Percentiles rank a stretch among this genome's conserved stretches.
phyloP scores from a whole-genome alignment of 2,329 filamentous ascomycete genomes.

The Chrysoporthe deuterocubensis region DNA sequence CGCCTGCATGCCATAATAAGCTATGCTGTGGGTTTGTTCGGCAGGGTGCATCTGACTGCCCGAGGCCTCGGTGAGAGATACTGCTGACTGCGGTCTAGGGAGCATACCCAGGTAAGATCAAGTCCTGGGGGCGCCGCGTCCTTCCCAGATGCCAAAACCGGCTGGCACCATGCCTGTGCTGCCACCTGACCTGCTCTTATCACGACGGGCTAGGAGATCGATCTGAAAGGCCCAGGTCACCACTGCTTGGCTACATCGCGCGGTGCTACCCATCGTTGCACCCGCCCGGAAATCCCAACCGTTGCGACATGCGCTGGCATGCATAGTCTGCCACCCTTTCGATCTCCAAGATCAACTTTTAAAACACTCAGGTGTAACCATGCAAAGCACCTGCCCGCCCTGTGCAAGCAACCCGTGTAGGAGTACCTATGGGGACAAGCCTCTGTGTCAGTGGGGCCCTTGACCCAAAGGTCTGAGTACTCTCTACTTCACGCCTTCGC shows the following conservation, averaged over 20 bases:
- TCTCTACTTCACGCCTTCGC: constrained; percentile 1
- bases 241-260: neutral
- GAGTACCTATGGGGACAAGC: neutral
- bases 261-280: constrained; percentile 20
- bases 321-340: neutral
- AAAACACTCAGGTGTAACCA: constrained; percentile 16
- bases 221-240: neutral
- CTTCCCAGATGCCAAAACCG: neutral
- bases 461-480: neutral
- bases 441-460: constrained; percentile 1
- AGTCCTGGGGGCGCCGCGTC: neutral
- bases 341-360: constrained; percentile 2
- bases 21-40: constrained; percentile 11
- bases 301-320: constrained; percentile 14
- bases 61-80: neutral
- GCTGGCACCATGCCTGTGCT: neutral
- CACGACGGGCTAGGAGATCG: neutral
- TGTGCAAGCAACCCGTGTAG: constrained; percentile 5
- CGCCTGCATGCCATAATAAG: constrained; percentile 16
- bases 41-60: constrained; percentile 18
- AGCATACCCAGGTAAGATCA: neutral
- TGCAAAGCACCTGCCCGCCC: constrained; percentile 11
- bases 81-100: neutral
- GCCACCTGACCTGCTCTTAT: neutral
- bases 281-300: constrained; percentile 20